Evolutionary conservation across 2,329 filamentous ascomycete genomes (phyloP), one percentile per base, ranked within the genome.

Genomic region (Nectriaceae sp.): DNA sequence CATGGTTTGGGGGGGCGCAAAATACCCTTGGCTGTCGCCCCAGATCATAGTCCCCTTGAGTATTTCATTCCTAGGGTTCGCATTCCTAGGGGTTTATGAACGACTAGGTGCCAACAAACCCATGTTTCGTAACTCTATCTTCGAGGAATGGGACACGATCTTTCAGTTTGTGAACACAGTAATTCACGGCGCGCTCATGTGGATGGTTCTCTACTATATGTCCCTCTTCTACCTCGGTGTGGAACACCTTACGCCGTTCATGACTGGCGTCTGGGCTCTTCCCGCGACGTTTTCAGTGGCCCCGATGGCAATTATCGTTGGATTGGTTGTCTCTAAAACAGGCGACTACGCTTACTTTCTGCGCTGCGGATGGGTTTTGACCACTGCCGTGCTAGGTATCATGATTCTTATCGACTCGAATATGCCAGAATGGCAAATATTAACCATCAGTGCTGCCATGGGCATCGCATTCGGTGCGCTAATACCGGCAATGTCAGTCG

Each of bases 381-480:
- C 79, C 2, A 83, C 80, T 0, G 56, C 84, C 2, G 83, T 85
- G 3, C 68, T 78, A 5, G 86, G 85, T 3, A 62, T 78, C 4
- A 68, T 86, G 46, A 69, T 75, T 33, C 66, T 79, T 19, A 71
- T 85, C 22, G 66, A 59, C 13, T 61, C 65, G 8, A 43, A 76
- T 10, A 85, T 82, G 2, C 72, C 73, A 2, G 74, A 80, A 3
- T 67, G 71, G 0, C 67, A 69, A 18, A 85, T 84, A 78, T 70
- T 88, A 45, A 80, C 84, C 59, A 68, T 88, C 38, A 84, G 81
- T 57, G 62, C 87, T 5, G 71, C 83, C 16, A 69, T 80, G 11
- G 84, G 84, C 1, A 44, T 86, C 4, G 85, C 85, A 13, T 76
- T 81, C 3, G 87, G 85, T 2, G 75, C 87, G 46, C 70, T 89